Conservation (phyloP, 305 asterid species). For the Fraxinus xanthoxyloides region DNA sequence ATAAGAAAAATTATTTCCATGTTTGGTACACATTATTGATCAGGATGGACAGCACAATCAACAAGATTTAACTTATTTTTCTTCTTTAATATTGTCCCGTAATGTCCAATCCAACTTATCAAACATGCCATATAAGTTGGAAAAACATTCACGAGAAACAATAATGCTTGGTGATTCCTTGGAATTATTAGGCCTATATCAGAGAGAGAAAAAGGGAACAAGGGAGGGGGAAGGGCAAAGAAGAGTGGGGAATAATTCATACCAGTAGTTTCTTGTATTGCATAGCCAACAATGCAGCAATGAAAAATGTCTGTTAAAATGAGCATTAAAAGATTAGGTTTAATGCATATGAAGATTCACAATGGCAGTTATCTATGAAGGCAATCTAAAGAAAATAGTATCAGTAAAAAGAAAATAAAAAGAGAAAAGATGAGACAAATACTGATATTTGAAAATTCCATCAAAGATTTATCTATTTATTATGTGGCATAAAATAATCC, state of each 20-base stretch:
- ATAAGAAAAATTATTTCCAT: not conserved
- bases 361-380: not conserved
- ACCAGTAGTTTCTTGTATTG: conserved; percentile 85
- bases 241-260: conserved; percentile 22
- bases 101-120: not conserved
- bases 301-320: conserved; percentile 84
- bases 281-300: conserved; percentile 94
- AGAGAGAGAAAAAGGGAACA: not conserved
- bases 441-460: not conserved
- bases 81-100: not conserved
- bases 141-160: not conserved
- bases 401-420: not conserved
- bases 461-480: not conserved
- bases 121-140: not conserved
- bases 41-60: not conserved
- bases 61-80: not conserved
- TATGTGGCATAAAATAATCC: not conserved
- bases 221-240: not conserved
- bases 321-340: not conserved
- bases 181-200: not conserved
- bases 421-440: not conserved
- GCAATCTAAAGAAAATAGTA: not conserved
- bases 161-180: not conserved
- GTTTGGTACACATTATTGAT: not conserved
- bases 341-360: not conserved